These are phyloP conservation scores for Pelargonium myrrhifolium DNA, from an alignment of 441 rosid genomes.

Conservation along the genomic window DNA sequence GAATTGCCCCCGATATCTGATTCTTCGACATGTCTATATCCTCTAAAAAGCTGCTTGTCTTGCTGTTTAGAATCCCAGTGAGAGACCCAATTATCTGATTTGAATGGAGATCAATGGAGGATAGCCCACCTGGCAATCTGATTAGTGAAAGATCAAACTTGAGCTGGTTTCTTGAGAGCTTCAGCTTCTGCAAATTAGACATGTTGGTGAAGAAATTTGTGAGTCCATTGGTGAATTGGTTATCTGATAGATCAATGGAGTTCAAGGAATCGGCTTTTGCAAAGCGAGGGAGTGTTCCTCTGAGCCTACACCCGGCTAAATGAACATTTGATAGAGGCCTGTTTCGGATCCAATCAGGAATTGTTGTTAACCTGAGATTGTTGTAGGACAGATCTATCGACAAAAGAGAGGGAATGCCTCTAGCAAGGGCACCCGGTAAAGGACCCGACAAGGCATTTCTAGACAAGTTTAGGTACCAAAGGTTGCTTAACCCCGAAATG, in stretches of 20 bases:
- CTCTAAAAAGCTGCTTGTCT: constrained; percentile 70
- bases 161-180: constrained; percentile 68
- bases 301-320: constrained; percentile 76
- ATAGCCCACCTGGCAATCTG: constrained; percentile 50
- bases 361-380: constrained; percentile 51
- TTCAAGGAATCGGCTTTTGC: constrained; percentile 50
- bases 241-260: constrained; percentile 65
- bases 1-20: constrained; percentile 56
- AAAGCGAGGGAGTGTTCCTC: constrained; percentile 61
- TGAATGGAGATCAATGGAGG: constrained; percentile 50
- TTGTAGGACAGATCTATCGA: constrained; percentile 86
- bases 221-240: constrained; percentile 51
- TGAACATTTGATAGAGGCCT: constrained; percentile 52
- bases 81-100: constrained; percentile 67
- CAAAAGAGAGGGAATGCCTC: constrained; percentile 59
- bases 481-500: constrained; percentile 51
- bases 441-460: constrained; percentile 64
- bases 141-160: constrained; percentile 53
- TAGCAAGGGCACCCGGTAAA: constrained; percentile 46
- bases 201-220: constrained; percentile 50
- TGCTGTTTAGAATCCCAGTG: constrained; percentile 54
- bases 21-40: constrained; percentile 57
- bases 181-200: constrained; percentile 54
- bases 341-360: constrained; percentile 68
- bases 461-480: constrained; percentile 89